These are phyloP conservation scores for Penicillium atrosanguineum DNA, from an alignment of 495 filamentous ascomycete genomes.

Conservation along the genomic window DNA sequence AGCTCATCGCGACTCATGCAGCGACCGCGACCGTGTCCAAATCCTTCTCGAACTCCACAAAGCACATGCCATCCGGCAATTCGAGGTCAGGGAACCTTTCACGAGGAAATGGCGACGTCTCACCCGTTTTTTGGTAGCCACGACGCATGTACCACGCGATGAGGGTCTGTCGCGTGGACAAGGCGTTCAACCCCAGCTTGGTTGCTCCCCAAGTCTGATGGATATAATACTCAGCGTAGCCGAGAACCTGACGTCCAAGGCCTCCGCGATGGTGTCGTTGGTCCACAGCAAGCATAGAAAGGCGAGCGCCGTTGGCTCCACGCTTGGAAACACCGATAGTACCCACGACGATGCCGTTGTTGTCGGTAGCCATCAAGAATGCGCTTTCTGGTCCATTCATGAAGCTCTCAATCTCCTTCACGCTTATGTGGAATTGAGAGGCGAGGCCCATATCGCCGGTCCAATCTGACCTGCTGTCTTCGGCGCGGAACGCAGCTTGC, in stretches of 20 bases:
- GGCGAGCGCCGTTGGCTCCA: conserved; percentile 22
- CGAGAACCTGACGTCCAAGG: conserved; percentile 37
- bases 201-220: conserved; percentile 25
- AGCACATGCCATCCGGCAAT: conserved; percentile 38
- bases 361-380: conserved; percentile 32
- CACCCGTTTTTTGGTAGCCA: conserved; percentile 40
- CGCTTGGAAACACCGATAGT: conserved; percentile 34
- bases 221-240: conserved; percentile 39
- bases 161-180: conserved; percentile 37
- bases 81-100: conserved; percentile 23
- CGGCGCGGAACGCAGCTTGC: conserved; percentile 41
- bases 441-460: conserved; percentile 36
- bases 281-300: conserved; percentile 44
- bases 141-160: conserved; percentile 44
- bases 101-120: conserved; percentile 37
- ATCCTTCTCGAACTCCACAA: conserved; percentile 33
- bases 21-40: not conserved
- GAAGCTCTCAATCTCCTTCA: conserved; percentile 28
- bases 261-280: conserved; percentile 34
- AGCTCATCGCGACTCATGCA: not conserved
- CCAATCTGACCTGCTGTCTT: conserved; percentile 37
- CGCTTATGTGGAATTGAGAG: conserved; percentile 26
- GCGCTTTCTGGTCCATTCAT: conserved; percentile 37
- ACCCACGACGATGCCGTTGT: conserved; percentile 22
- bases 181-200: conserved; percentile 35